Conservation (phyloP, 495 filamentous ascomycete genomes). For the Hypoxylon lienhwacheense region DNA sequence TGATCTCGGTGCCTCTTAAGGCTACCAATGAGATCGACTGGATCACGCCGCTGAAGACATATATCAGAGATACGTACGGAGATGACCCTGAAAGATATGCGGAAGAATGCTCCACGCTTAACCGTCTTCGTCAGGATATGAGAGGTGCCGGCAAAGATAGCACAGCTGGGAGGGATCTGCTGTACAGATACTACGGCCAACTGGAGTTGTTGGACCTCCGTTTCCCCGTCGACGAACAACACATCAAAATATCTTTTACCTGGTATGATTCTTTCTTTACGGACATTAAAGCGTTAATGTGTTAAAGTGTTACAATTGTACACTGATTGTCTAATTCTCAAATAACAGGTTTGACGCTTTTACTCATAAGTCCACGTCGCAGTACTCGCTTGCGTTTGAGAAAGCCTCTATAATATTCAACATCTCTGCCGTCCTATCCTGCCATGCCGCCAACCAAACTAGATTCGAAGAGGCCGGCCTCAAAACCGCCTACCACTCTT, state of each 20-base stretch:
- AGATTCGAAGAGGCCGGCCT: slow-evolving; percentile 88
- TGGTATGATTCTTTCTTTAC: slow-evolving; percentile 62
- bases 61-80: slow-evolving; percentile 91
- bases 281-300: no score
- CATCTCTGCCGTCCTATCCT: slow-evolving; percentile 94
- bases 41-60: slow-evolving; percentile 87
- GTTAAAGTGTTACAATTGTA: neutral
- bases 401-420: slow-evolving; percentile 99
- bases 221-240: slow-evolving; percentile 97
- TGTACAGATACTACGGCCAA: slow-evolving; percentile 98
- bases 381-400: slow-evolving; percentile 95
- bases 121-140: slow-evolving; percentile 98
- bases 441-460: slow-evolving; percentile 91
- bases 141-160: slow-evolving; percentile 96
- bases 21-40: slow-evolving; percentile 99
- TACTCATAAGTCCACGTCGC: slow-evolving; percentile 91
- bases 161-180: slow-evolving; percentile 85
- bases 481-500: slow-evolving; percentile 96
- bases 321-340: slow-evolving; percentile 28
- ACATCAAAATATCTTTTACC: slow-evolving; percentile 98
- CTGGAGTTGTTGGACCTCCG: slow-evolving; percentile 90
- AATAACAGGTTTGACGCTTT: slow-evolving; percentile 89
- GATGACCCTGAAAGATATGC: slow-evolving; percentile 94
- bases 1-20: slow-evolving; percentile 93
- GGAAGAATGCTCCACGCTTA: slow-evolving; percentile 93